Evolutionary conservation across 805 yeast species (phyloP), one percentile per base, ranked within the genome.

Genomic region (Myxozyma monticola): DNA sequence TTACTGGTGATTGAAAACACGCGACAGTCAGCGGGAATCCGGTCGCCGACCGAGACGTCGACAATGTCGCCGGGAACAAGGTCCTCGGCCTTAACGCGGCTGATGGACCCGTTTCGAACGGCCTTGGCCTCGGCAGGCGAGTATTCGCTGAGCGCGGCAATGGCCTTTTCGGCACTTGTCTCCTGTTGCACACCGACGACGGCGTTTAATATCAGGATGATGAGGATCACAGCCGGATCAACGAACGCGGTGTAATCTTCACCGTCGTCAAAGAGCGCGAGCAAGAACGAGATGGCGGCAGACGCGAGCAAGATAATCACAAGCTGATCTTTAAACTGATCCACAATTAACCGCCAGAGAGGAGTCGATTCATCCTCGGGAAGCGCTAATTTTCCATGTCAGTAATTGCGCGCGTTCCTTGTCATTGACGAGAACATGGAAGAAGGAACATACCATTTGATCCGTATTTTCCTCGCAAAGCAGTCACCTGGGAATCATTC

Each of bases 151-250:
- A 76, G 66, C 5, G 79, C 77, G 7, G 77, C 71, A 68, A 76
- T 76, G 4, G 80, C 77, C 34, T 73, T 67, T 57, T 76, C 80
- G 9, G 80, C 80, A 41, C 75, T 71, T 17, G 70, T 64, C 59
- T 76, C 80, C 59, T 76, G 80, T 31, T 75, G 68, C 33, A 76
- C 77, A 15, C 80, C 80, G 17, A 76, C 77, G 8, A 69, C 60
- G 29, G 78, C 75, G 51, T 76, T 76, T 30, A 76, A 65, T 3
- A 70, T 62, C 3, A 76, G 71, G 35, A 76, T 78, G 37, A 70
- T 65, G 5, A 71, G 73, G 59, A 76, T 76, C 12, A 76, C 80
- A 9, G 67, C 57, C 10, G 72, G 51, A 44, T 69, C 72, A 14
- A 69, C 65, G 53, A 68, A 59, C 15, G 66, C 63, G 10, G 66